Conservation (phyloP, 257 asterid genomes). For the Sherardia arvensis region DNA sequence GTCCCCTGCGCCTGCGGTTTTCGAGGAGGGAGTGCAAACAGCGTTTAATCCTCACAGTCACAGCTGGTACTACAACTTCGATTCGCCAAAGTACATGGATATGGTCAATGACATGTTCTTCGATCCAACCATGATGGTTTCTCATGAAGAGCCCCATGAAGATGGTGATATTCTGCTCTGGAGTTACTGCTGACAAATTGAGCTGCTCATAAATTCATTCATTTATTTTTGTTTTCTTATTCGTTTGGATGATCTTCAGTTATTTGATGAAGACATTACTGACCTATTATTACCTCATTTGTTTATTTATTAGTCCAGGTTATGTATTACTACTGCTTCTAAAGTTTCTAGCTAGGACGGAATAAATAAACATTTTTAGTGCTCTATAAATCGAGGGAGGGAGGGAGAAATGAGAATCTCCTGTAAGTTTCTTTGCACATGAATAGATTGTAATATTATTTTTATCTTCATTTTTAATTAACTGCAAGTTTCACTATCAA, state of each 20-base stretch:
- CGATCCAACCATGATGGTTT: constrained; percentile 40
- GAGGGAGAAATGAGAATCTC: too few species aligned
- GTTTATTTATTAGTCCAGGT: constrained; percentile 1
- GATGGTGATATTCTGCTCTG: constrained; percentile 62
- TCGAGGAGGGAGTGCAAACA: constrained; percentile 1
- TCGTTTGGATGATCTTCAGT: constrained; percentile 29
- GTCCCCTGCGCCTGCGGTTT: not conserved
- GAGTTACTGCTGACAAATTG: constrained; percentile 53
- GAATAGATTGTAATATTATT: too few species aligned
- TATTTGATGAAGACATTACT: constrained; percentile 28
- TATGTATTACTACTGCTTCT: constrained; percentile 1
- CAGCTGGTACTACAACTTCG: constrained; percentile 71
- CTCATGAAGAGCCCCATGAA: constrained; percentile 35
- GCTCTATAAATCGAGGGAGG: too few species aligned
- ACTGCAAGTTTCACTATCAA: too few species aligned
- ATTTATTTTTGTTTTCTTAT: constrained; percentile 9
- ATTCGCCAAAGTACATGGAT: constrained; percentile 60
- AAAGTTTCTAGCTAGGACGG: too few species aligned
- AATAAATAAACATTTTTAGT: too few species aligned
- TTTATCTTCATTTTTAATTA: too few species aligned
- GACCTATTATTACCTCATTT: constrained; percentile 15
- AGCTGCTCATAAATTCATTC: not conserved
- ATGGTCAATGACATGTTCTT: constrained; percentile 50
- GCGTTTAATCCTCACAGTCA: constrained; percentile 7
- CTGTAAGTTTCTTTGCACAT: too few species aligned